A percentile compares a stretch with the other conserved stretches of the same genome.
phyloP scores from a whole-genome alignment of 225 moss, liverwort and hornwort genomes.

The Lunularia cruciata region DNA sequence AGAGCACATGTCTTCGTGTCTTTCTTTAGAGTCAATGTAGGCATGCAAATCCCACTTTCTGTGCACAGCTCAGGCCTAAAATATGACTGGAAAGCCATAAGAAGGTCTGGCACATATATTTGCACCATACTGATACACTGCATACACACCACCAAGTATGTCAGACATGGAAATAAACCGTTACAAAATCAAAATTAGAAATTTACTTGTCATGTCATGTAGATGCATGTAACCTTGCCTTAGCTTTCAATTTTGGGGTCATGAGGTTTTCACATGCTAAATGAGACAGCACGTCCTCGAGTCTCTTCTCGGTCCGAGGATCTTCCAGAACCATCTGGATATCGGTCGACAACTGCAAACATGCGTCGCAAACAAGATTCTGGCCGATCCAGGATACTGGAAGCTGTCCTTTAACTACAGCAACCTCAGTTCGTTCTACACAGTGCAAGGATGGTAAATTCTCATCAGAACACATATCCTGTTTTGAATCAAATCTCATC shows the following conservation, averaged over 20 bases:
- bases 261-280: slow-evolving; percentile 38
- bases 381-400: background rate
- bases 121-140: slow-evolving; percentile 42
- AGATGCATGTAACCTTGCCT: slow-evolving; percentile 13
- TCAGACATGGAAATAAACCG: background rate
- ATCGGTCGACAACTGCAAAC: slow-evolving; percentile 66
- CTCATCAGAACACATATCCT: background rate
- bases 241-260: slow-evolving; percentile 27
- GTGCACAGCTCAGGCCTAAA: slow-evolving; percentile 39
- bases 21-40: background rate
- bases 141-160: background rate
- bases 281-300: slow-evolving; percentile 45
- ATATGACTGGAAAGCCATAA: slow-evolving; percentile 30
- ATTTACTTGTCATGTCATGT: too few relatives aligned
- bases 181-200: too few relatives aligned
- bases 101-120: slow-evolving; percentile 34
- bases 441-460: background rate
- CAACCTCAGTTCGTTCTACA: slow-evolving; percentile 12
- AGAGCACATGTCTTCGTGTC: slow-evolving; percentile 35
- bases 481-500: background rate
- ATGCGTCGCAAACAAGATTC: slow-evolving; percentile 53
- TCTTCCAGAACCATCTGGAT: slow-evolving; percentile 57
- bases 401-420: background rate
- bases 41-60: slow-evolving; percentile 30
- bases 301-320: slow-evolving; percentile 55